A percentile compares a stretch with the other conserved stretches of the same genome.
Evolutionary conservation across 176 grass and related monocot genomes (phyloP).

Genomic region (Lolium multiflorum): DNA sequence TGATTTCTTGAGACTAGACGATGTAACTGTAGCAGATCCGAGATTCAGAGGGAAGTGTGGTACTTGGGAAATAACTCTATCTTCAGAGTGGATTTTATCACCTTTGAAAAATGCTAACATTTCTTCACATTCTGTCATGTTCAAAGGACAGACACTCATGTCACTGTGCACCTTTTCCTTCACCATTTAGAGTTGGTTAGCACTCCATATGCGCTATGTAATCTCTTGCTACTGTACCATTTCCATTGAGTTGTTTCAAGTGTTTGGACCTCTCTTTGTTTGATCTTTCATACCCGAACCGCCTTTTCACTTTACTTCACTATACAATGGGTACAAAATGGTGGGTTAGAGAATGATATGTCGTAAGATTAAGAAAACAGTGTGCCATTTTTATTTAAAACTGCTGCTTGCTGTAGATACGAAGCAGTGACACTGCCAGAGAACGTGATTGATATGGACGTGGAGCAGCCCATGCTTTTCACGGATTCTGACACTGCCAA

Average conservation of each 20-base stretch:
- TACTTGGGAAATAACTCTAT: not conserved
- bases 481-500: slow-evolving; percentile 50
- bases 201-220: slow-evolving; percentile 12
- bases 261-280: not conserved
- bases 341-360: slow-evolving; percentile 17
- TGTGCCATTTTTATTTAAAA: slow-evolving; percentile 27
- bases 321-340: slow-evolving; percentile 35
- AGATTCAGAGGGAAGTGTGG: not conserved
- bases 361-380: slow-evolving; percentile 29
- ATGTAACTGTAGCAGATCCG: not conserved
- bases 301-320: slow-evolving; percentile 4
- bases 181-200: not conserved
- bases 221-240: slow-evolving; percentile 1
- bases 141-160: slow-evolving; percentile 19
- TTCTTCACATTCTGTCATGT: not conserved
- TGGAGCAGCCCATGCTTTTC: slow-evolving; percentile 69
- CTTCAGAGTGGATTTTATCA: slow-evolving; percentile 10
- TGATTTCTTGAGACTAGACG: not conserved
- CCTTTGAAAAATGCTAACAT: slow-evolving; percentile 7
- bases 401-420: slow-evolving; percentile 57
- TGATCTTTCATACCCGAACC: not conserved
- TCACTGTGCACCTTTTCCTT: not conserved
- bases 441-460: slow-evolving; percentile 56
- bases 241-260: slow-evolving; percentile 9
- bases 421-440: slow-evolving; percentile 87